These are phyloP conservation scores for Paramyrothecium roridum DNA, from an alignment of 2,329 filamentous ascomycete genomes.

Conservation along the genomic window DNA sequence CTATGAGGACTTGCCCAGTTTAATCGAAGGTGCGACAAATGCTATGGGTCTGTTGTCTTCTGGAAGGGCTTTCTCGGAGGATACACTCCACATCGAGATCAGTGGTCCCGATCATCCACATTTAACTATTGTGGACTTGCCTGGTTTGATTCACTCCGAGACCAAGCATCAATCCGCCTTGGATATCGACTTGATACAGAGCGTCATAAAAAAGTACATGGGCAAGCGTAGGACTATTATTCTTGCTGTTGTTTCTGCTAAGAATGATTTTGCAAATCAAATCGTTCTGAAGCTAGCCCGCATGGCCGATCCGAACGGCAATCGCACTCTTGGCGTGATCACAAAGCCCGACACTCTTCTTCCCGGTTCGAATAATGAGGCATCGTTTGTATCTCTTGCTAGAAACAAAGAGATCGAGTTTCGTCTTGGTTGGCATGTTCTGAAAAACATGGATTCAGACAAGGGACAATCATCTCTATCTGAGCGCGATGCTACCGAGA, in stretches of 20 bases:
- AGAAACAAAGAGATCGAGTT: slow-evolving; percentile 44
- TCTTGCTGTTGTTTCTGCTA: slow-evolving; percentile 55
- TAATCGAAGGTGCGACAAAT: slow-evolving; percentile 36
- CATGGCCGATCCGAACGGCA: slow-evolving; percentile 17
- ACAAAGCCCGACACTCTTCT: slow-evolving; percentile 50
- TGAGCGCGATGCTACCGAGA: slow-evolving; percentile 36
- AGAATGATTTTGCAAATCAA: slow-evolving; percentile 57
- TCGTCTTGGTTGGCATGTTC: slow-evolving; percentile 50
- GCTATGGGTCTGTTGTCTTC: slow-evolving; percentile 45
- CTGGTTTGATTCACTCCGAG: slow-evolving; percentile 49
- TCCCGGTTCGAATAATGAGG: slow-evolving; percentile 33
- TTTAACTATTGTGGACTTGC: slow-evolving; percentile 59
- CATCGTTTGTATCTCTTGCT: slow-evolving; percentile 35
- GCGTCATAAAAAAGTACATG: slow-evolving; percentile 57
- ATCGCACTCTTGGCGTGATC: slow-evolving; percentile 52
- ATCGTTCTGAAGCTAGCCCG: slow-evolving; percentile 46
- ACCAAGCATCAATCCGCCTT: slow-evolving; percentile 41
- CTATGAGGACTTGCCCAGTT: slow-evolving; percentile 12
- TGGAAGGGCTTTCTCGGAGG: slow-evolving; percentile 37
- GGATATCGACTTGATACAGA: slow-evolving; percentile 41
- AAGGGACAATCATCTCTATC: slow-evolving; percentile 20
- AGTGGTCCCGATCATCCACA: slow-evolving; percentile 46
- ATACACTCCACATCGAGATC: slow-evolving; percentile 48
- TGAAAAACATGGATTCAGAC: slow-evolving; percentile 42
- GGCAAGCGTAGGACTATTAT: slow-evolving; percentile 54